Evolutionary conservation across 805 yeast species (phyloP).

Genomic region (Komagataella pseudopastoris): DNA sequence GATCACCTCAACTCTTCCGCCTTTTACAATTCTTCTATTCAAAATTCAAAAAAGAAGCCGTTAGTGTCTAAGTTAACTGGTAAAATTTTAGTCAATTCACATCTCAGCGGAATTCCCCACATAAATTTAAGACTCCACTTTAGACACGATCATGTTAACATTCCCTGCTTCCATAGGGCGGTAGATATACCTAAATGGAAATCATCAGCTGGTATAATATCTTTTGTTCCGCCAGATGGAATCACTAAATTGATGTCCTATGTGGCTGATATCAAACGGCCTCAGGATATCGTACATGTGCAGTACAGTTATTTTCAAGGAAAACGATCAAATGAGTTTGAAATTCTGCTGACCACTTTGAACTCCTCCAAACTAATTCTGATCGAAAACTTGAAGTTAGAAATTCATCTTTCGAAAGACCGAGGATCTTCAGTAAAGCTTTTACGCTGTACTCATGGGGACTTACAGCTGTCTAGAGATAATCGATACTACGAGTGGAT

Average conservation of each 20-base stretch:
- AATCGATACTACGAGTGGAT: slow-evolving; percentile 52
- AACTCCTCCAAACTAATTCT: slow-evolving; percentile 28
- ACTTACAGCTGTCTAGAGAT: slow-evolving; percentile 34
- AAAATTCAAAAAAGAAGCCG: slow-evolving; percentile 17
- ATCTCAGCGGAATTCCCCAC: slow-evolving; percentile 68
- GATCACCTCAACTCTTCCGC: slow-evolving; percentile 7
- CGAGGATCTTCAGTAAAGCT: slow-evolving; percentile 31
- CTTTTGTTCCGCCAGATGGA: slow-evolving; percentile 88
- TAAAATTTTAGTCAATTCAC: slow-evolving; percentile 43
- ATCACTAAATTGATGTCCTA: slow-evolving; percentile 49
- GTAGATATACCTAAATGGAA: slow-evolving; percentile 43
- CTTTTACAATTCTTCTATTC: slow-evolving; percentile 11
- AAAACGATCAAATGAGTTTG: slow-evolving; percentile 41
- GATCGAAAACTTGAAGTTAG: slow-evolving; percentile 33
- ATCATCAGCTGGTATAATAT: slow-evolving; percentile 28
- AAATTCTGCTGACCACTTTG: slow-evolving; percentile 35
- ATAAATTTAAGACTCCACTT: slow-evolving; percentile 42
- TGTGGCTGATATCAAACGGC: slow-evolving; percentile 32
- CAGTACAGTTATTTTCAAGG: slow-evolving; percentile 46
- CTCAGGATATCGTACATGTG: slow-evolving; percentile 41
- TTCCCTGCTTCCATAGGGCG: slow-evolving; percentile 62
- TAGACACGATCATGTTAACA: slow-evolving; percentile 31
- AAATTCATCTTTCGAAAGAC: slow-evolving; percentile 14
- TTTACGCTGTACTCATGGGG: slow-evolving; percentile 64
- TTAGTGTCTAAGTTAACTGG: slow-evolving; percentile 50